Conservation (phyloP, 2,329 filamentous ascomycete species). For the Blastomyces parvus region DNA sequence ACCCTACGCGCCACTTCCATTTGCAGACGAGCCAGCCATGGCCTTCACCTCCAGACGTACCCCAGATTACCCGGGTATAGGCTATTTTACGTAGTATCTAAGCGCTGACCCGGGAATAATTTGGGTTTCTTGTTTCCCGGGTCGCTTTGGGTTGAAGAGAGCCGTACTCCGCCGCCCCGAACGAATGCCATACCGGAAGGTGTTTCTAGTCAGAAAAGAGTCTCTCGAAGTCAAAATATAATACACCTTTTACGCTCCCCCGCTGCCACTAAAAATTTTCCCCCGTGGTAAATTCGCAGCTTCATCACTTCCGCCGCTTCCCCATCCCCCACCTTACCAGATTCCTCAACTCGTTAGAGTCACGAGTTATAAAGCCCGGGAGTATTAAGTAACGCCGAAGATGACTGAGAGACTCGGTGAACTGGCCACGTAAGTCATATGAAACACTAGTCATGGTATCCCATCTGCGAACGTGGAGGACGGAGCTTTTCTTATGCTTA, state of each 20-base stretch:
- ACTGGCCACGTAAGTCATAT: not conserved
- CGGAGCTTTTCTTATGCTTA: not conserved
- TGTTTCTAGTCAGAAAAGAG: not conserved
- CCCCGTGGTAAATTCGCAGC: not conserved
- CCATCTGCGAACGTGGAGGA: not conserved
- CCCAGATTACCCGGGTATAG: not conserved
- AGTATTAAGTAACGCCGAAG: conserved; percentile 20
- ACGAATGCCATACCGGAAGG: not conserved
- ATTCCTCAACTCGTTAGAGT: not conserved
- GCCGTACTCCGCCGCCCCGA: no score
- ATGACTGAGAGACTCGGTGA: conserved; percentile 3
- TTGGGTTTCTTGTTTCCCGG: not conserved
- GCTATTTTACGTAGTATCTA: not conserved
- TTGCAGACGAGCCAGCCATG: not conserved
- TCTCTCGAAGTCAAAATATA: not conserved
- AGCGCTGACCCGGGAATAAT: no score
- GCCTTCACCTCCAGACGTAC: not conserved
- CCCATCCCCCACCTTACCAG: not conserved
- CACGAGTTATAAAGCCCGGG: no score
- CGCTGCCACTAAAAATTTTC: not conserved
- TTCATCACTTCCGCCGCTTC: not conserved
- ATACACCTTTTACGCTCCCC: no score
- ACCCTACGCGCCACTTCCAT: not conserved
- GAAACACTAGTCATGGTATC: not conserved
- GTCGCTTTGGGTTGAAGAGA: no score